Percentiles rank a stretch among this genome's conserved stretches.
Evolutionary conservation across 768 basidiomycete genomes (phyloP).

Genomic region (Amanita muscaria): DNA sequence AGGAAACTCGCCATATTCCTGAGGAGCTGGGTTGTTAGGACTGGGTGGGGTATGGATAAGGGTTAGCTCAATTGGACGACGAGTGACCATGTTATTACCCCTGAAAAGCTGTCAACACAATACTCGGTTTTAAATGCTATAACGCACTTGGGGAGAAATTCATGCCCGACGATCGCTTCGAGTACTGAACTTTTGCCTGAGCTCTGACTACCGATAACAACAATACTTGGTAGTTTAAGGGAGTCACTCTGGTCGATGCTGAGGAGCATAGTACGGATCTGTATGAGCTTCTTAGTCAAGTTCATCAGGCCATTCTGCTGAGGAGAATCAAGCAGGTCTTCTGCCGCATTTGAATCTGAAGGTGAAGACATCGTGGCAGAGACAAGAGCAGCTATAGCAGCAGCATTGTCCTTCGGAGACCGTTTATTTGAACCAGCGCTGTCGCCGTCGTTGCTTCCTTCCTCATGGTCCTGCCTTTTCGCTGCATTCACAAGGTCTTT

Average conservation of each 20-base stretch:
- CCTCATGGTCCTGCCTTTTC: constrained; percentile 22
- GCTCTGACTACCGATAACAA: constrained; percentile 97
- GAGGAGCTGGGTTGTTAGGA: constrained; percentile 38
- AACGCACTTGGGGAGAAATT: constrained; percentile 94
- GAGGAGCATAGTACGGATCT: constrained; percentile 89
- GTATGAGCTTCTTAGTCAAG: constrained; percentile 90
- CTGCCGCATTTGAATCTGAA: constrained; percentile 42
- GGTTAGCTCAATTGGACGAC: constrained; percentile 95
- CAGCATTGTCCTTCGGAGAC: constrained; percentile 50
- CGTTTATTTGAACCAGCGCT: constrained; percentile 31
- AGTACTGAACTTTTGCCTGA: constrained; percentile 97
- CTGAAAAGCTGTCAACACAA: constrained; percentile 31
- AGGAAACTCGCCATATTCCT: constrained; percentile 93
- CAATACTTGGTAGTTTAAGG: constrained; percentile 92
- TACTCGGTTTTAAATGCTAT: background rate
- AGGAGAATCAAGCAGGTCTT: constrained; percentile 34
- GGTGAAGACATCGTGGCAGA: constrained; percentile 76
- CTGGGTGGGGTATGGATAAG: constrained; percentile 81
- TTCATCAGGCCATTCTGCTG: constrained; percentile 82
- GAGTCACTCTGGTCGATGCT: constrained; percentile 94
- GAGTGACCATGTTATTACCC: constrained; percentile 99
- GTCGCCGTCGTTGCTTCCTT: constrained; percentile 23
- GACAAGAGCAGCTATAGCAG: constrained; percentile 64
- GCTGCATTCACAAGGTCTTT: constrained; percentile 45
- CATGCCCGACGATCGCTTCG: constrained; percentile 95